Percentiles rank a stretch among this genome's conserved stretches.
These are phyloP conservation scores for Syzygium aqueum DNA, from an alignment of 345 rosid species.

Conservation along the genomic window DNA sequence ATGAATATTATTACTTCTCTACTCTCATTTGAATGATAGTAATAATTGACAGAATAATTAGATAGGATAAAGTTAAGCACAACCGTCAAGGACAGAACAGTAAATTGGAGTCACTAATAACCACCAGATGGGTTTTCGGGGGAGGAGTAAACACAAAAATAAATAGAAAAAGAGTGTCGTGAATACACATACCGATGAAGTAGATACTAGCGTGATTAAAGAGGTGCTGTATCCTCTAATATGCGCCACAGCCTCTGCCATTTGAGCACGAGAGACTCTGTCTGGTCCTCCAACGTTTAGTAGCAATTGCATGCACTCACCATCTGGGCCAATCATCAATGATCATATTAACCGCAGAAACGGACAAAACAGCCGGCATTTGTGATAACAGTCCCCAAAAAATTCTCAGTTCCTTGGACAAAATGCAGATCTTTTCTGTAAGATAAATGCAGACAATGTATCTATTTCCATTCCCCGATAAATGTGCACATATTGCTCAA, in stretches of 20 bases:
- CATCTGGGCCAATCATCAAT: constrained; percentile 29
- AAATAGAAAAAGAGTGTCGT: not conserved
- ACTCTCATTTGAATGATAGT: not conserved
- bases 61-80: not conserved
- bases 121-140: not conserved
- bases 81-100: not conserved
- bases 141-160: not conserved
- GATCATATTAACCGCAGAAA: not conserved
- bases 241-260: constrained; percentile 76
- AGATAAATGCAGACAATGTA: not conserved
- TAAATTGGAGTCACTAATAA: not conserved
- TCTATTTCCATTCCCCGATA: not conserved
- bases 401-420: not conserved
- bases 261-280: constrained; percentile 77
- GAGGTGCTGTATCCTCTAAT: constrained; percentile 49
- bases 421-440: not conserved
- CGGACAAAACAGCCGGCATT: not conserved
- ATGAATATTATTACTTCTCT: not conserved
- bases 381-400: not conserved
- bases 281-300: constrained; percentile 83
- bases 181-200: constrained; percentile 46
- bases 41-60: not conserved
- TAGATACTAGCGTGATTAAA: constrained; percentile 59
- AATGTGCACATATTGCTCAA: not conserved
- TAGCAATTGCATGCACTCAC: constrained; percentile 52